These are phyloP conservation scores for Amesomyces nigricolor DNA, from an alignment of 2,329 filamentous ascomycete species.

Conservation along the genomic window DNA sequence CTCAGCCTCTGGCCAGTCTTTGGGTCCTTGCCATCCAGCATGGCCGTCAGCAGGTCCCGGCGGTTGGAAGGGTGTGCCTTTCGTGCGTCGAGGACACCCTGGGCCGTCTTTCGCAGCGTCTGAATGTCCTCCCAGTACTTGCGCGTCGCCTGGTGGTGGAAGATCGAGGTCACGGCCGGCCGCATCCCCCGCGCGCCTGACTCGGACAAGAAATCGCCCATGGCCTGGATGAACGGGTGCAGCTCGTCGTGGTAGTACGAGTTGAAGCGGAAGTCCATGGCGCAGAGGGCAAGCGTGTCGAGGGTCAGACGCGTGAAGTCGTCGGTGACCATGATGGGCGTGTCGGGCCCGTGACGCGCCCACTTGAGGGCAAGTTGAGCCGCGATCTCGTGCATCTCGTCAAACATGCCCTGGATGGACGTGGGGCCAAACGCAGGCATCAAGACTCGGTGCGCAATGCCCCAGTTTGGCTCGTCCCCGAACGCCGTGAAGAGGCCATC, in stretches of 20 bases:
- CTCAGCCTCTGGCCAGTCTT: slow-evolving; percentile 60
- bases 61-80: slow-evolving; percentile 49
- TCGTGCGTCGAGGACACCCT: slow-evolving; percentile 56
- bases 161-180: slow-evolving; percentile 41
- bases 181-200: slow-evolving; percentile 46
- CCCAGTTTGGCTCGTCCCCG: slow-evolving; percentile 56
- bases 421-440: slow-evolving; percentile 66
- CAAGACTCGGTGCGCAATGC: slow-evolving; percentile 58
- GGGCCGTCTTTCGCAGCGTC: slow-evolving; percentile 48
- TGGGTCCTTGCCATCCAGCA: slow-evolving; percentile 62
- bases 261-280: slow-evolving; percentile 71
- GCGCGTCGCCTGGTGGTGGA: slow-evolving; percentile 44
- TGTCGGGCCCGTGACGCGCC: slow-evolving; percentile 55
- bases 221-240: slow-evolving; percentile 65
- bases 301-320: slow-evolving; percentile 70
- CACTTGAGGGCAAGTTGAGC: slow-evolving; percentile 62
- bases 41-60: slow-evolving; percentile 64
- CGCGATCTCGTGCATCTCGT: slow-evolving; percentile 63
- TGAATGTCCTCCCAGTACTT: slow-evolving; percentile 52
- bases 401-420: slow-evolving; percentile 62
- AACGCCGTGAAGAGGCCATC: slow-evolving; percentile 61
- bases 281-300: slow-evolving; percentile 65
- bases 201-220: slow-evolving; percentile 58
- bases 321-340: slow-evolving; percentile 54
- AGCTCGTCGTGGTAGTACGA: slow-evolving; percentile 63